These are phyloP conservation scores for Picea glauca DNA, from an alignment of 75 land plant species.

Conservation along the genomic window DNA sequence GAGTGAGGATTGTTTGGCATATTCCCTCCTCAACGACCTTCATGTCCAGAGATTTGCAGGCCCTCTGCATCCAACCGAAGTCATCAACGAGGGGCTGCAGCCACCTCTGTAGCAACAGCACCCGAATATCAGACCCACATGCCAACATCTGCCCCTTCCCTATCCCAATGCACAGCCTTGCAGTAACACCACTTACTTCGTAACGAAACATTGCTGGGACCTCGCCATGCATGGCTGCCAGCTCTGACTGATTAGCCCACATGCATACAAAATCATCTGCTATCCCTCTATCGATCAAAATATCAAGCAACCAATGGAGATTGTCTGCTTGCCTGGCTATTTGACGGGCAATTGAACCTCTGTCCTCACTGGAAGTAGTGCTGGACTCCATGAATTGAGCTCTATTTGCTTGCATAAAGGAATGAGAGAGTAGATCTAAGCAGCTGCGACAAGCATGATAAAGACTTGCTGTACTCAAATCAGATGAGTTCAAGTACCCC, in stretches of 20 bases:
- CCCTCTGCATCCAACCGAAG: constrained; percentile 75
- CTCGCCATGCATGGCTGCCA: constrained; percentile 55
- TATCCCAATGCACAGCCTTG: constrained; percentile 77
- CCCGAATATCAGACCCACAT: constrained; percentile 50
- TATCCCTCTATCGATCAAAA: constrained; percentile 48
- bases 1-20: constrained; percentile 72
- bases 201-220: constrained; percentile 54
- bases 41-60: constrained; percentile 68
- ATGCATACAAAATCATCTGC: constrained; percentile 57
- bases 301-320: constrained; percentile 77
- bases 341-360: constrained; percentile 32
- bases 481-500: constrained; percentile 20
- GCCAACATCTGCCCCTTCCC: constrained; percentile 80
- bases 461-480: constrained; percentile 44
- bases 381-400: constrained; percentile 21
- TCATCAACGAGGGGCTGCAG: constrained; percentile 70
- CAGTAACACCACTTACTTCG: constrained; percentile 74
- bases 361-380: constrained; percentile 19
- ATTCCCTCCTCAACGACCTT: constrained; percentile 86
- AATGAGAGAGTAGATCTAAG: constrained; percentile 36
- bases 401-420: constrained; percentile 45
- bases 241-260: constrained; percentile 65
- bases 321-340: constrained; percentile 73
- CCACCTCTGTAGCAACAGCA: constrained; percentile 58
- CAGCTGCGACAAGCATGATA: constrained; percentile 59